Evolutionary conservation across 768 basidiomycete genomes (phyloP), one percentile per base, ranked within the genome.

Genomic region (Mycena leptocephala): DNA sequence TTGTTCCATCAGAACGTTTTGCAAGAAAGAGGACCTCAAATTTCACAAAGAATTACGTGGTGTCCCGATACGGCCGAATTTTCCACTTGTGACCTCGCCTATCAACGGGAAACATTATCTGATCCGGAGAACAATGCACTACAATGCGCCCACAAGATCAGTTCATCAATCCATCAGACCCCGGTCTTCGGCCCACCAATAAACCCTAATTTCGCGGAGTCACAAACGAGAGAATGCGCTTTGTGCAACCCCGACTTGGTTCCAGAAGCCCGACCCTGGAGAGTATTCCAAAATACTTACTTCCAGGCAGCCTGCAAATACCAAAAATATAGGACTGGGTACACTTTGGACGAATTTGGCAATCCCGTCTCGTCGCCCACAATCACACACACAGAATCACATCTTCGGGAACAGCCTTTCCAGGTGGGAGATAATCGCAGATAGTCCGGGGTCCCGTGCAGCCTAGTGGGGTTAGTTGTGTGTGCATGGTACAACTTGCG

Each of bases 381-480:
- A 32, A 24, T 4, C 5, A 26, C n/a, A 14, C n/a, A 61, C 59
- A 33, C 11, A 33, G 20, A 33, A 7, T 16, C 18, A 30, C 20
- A 55, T 16, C 8, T 24, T n/a, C 18, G 46, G n/a, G n/a, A 13
- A 48, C 46, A 48, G 18, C 16, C 16, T 48, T 48, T 48, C 22
- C n/a, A n/a, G 22, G 46, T 41, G 39, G 39, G 39, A 41, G 39
- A 41, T 13, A 41, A n/a, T n/a, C n/a, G n/a, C n/a, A n/a, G 37
- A 7, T 39, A 39, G 37, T 39, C 14, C 37, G 7, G n/a, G n/a
- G n/a, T 5, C 20, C 46, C 46, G 24, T 55, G 7, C 16, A 11
- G 30, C 28, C 20, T 5, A 75, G 77, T 70, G 77, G 79, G 78
- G 80, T 81, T 80, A 79, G 79, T 77, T 80, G 76, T 80, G 79